Evolutionary conservation across 1,139 yeast species (phyloP).

Genomic region (Pichia sp.): DNA sequence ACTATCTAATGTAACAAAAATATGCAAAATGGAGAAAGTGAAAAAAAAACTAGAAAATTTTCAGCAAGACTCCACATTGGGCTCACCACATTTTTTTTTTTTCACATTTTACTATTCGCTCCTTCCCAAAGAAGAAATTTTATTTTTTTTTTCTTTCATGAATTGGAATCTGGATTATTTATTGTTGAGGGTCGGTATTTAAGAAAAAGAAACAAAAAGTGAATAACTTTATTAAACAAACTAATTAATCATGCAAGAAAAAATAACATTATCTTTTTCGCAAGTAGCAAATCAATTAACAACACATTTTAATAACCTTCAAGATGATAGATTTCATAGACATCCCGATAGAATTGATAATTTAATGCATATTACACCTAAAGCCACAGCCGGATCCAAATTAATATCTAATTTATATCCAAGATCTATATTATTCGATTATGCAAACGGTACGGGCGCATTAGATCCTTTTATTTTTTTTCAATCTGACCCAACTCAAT

Average conservation of each 20-base stretch:
- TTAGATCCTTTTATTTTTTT: conserved; percentile 49
- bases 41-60: too few species aligned
- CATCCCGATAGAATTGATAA: conserved; percentile 8
- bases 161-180: too few species aligned
- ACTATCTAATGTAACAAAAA: too few species aligned
- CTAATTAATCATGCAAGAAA: conserved; percentile 7
- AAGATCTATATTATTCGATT: conserved; percentile 73
- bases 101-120: too few species aligned
- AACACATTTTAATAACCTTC: conserved; percentile 77
- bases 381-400: conserved; percentile 4
- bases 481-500: conserved; percentile 16
- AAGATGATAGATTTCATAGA: conserved; percentile 63
- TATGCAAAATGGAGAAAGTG: too few species aligned
- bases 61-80: too few species aligned
- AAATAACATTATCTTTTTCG: conserved; percentile 60
- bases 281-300: conserved; percentile 65
- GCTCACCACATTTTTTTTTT: too few species aligned
- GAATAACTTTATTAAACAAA: too few species aligned
- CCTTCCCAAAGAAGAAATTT: too few species aligned
- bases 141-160: too few species aligned
- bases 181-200: too few species aligned
- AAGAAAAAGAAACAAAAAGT: too few species aligned
- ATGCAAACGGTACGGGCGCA: conserved; percentile 59
- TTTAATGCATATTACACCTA: conserved; percentile 9
- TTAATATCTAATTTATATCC: conserved; percentile 57